Evolutionary conservation across 768 basidiomycete genomes (phyloP), one percentile per base, ranked within the genome.

Genomic region (Neoboletus magnificus): DNA sequence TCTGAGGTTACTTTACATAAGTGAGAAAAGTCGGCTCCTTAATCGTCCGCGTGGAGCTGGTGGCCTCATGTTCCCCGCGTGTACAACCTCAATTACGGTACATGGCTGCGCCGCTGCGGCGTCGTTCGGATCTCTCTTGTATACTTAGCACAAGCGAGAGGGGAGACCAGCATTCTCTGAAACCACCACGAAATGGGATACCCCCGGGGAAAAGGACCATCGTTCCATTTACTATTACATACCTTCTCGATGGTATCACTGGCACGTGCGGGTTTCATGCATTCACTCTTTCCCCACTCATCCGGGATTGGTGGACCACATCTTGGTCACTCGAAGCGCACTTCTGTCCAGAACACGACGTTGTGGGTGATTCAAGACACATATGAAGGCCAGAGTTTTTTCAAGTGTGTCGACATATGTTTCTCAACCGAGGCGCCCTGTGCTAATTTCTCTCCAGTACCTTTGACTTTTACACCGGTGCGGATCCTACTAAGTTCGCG

Each of bases 301-400:
- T 32, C 49, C 36, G 16, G 48, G 2, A 23, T 7, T 22, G 50
- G 20, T 50, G 22, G 22, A 37, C 37, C 52, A 22, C 42, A 54
- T 40, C 45, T 30, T 32, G 47, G 30, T 30, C 44, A 51, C 32
- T 62, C 58, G 8, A 69, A 57, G 51, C 65, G 60, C 5, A 40
- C 58, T 52, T 53, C 61, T 37, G 25, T 10, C 33, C 32, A 52
- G 25, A 64, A 59, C 45, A 61, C 81, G 5, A 83, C 81, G 60
- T 64, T 89, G 7, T 91, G 88, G 88, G 72, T 87, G 15, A 79
- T 81, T 12, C 66, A 87, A 70, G 87, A 88, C 64, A 81, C 79
- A 5, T 89, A 86, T 64, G 76, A 79, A 42, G 88, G 89, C 15
- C 60, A 76, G 50, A 80, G 73, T 0, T 91, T 91, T 70, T 90